Evolutionary conservation across 192 early-diverging fungal species (phyloP).

Genomic region (Podila minutissima): DNA sequence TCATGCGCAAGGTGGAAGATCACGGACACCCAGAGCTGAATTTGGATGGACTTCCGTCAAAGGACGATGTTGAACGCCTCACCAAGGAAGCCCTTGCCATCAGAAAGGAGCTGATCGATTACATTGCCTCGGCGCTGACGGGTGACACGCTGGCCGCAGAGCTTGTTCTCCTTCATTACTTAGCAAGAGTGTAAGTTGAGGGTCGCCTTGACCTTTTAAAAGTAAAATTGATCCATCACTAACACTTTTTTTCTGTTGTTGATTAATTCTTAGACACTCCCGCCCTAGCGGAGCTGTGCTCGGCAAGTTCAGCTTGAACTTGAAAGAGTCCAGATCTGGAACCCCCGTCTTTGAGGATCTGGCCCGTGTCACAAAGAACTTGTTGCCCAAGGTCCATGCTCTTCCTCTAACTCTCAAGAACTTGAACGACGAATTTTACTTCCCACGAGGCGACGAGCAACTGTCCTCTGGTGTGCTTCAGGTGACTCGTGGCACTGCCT

Average conservation of each 20-base stretch:
- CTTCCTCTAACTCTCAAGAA: conserved; percentile 69
- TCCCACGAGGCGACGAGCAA: conserved; percentile 67
- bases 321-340: conserved; percentile 55
- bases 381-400: conserved; percentile 66
- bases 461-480: conserved; percentile 73
- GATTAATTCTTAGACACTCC: conserved; percentile 39
- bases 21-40: conserved; percentile 44
- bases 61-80: neutral
- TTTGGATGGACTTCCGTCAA: conserved; percentile 20
- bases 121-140: conserved; percentile 67
- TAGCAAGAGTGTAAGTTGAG: conserved; percentile 68
- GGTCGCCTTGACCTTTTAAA: neutral
- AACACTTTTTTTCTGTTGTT: neutral
- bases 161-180: conserved; percentile 72
- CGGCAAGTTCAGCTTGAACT: conserved; percentile 76
- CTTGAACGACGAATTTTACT: conserved; percentile 67
- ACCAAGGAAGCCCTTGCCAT: conserved; percentile 33
- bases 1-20: conserved; percentile 49
- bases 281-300: conserved; percentile 61
- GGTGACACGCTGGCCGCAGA: conserved; percentile 75
- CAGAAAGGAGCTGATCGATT: conserved; percentile 53
- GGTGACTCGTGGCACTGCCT: conserved; percentile 63
- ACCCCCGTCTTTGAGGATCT: conserved; percentile 11
- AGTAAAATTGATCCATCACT: neutral
- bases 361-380: conserved; percentile 6